Evolutionary conservation across 1,139 yeast species (phyloP).

Genomic region (Lodderomyces elongisporus): DNA sequence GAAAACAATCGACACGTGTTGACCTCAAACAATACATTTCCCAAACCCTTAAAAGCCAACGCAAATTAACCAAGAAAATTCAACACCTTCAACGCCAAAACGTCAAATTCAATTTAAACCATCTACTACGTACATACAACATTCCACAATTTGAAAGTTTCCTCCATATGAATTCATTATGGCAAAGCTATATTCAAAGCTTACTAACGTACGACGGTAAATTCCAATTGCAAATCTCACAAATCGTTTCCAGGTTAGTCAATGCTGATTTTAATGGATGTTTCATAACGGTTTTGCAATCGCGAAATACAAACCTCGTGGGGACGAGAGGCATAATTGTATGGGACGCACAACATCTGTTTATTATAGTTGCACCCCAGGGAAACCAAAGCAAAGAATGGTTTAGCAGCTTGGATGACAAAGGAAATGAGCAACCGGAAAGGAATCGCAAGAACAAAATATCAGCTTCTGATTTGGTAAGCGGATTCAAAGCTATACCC

Average conservation of each 20-base stretch:
- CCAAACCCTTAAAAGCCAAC: constrained; percentile 33
- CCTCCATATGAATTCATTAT: constrained; percentile 46
- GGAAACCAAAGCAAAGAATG: constrained; percentile 31
- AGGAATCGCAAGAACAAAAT: not conserved
- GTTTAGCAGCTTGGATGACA: constrained; percentile 7
- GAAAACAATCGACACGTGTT: constrained; percentile 33
- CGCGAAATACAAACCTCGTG: constrained; percentile 53
- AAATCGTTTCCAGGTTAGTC: constrained; percentile 53
- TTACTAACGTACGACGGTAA: constrained; percentile 34
- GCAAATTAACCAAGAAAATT: constrained; percentile 28
- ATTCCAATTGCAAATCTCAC: constrained; percentile 3
- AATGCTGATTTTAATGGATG: constrained; percentile 88
- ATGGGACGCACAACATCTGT: constrained; percentile 80
- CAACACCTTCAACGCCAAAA: constrained; percentile 29
- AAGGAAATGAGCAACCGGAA: too few species aligned
- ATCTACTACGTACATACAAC: too few species aligned
- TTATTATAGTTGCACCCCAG: constrained; percentile 58
- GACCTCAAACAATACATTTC: constrained; percentile 44
- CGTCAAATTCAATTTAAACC: too few species aligned
- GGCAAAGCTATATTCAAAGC: constrained; percentile 59
- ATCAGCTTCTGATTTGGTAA: constrained; percentile 35
- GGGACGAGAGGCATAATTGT: constrained; percentile 76
- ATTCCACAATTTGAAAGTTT: constrained; percentile 55
- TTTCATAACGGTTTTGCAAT: constrained; percentile 50
- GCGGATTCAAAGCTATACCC: constrained; percentile 52